Conservation (phyloP, 768 basidiomycete genomes). For the Rhodotorula diobovata region DNA sequence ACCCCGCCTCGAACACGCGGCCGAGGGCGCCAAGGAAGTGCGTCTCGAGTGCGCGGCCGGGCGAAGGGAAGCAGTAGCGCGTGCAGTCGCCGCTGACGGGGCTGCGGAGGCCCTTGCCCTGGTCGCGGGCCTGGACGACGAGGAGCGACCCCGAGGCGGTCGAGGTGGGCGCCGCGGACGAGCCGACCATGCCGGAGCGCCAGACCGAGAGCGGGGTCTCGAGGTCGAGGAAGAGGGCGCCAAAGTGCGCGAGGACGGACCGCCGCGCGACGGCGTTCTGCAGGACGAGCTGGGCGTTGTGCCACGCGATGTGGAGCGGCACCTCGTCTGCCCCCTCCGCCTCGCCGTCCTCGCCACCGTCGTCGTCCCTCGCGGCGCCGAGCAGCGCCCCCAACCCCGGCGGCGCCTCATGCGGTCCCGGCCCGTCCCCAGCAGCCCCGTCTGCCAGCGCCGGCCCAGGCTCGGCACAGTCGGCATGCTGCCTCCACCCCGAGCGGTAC, state of each 20-base stretch:
- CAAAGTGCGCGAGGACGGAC: slow-evolving; percentile 24
- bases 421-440: slow-evolving; percentile 29
- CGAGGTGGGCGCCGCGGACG: slow-evolving; percentile 7
- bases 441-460: neutral
- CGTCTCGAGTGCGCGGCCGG: slow-evolving; percentile 40
- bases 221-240: slow-evolving; percentile 40
- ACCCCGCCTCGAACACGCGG: slow-evolving; percentile 30
- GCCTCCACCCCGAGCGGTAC: slow-evolving; percentile 37
- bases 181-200: slow-evolving; percentile 38
- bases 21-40: slow-evolving; percentile 38
- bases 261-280: slow-evolving; percentile 35
- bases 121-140: neutral
- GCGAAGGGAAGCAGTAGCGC: slow-evolving; percentile 41
- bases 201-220: slow-evolving; percentile 38
- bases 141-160: neutral
- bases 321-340: too few species aligned
- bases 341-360: neutral
- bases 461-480: slow-evolving; percentile 30
- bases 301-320: slow-evolving; percentile 25
- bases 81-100: slow-evolving; percentile 36
- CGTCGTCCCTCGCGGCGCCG: too few species aligned
- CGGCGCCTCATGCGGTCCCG: slow-evolving; percentile 1
- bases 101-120: neutral
- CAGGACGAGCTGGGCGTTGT: slow-evolving; percentile 41
- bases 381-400: slow-evolving; percentile 23